phyloP scores from a whole-genome alignment of 805 yeast genomes.

The Wickerhamiella kazuoi region DNA sequence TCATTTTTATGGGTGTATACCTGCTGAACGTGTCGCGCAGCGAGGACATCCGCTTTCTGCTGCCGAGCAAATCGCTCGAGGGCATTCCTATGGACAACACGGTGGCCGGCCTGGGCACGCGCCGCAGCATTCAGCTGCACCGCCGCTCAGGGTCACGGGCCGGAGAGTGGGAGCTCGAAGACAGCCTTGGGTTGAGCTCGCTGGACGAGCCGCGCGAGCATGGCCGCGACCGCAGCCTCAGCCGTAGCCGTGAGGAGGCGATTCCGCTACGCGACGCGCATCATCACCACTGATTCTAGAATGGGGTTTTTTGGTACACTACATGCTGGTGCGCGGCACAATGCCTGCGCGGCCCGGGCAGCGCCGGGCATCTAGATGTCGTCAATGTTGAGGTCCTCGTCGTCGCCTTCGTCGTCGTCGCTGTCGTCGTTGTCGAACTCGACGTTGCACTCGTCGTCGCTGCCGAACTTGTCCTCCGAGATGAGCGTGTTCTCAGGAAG shows the following conservation, averaged over 20 bases:
- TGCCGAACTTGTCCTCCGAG: slow-evolving; percentile 93
- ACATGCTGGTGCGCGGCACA: too few species aligned
- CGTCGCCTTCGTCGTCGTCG: slow-evolving; percentile 41
- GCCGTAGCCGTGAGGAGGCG: neutral
- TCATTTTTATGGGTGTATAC: slow-evolving; percentile 77
- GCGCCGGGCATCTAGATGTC: slow-evolving; percentile 57
- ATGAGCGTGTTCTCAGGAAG: slow-evolving; percentile 93
- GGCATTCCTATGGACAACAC: slow-evolving; percentile 75
- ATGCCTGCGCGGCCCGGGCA: too few species aligned
- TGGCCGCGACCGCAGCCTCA: neutral
- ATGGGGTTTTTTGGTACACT: too few species aligned
- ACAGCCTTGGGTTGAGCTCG: slow-evolving; percentile 19
- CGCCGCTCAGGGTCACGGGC: slow-evolving; percentile 21
- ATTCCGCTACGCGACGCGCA: neutral
- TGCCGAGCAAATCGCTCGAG: slow-evolving; percentile 37
- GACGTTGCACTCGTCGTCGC: slow-evolving; percentile 93
- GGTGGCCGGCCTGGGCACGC: slow-evolving; percentile 55
- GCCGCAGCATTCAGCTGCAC: slow-evolving; percentile 55
- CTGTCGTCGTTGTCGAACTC: slow-evolving; percentile 92
- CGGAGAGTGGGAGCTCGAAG: slow-evolving; percentile 20
- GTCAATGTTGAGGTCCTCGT: slow-evolving; percentile 73
- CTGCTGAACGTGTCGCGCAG: slow-evolving; percentile 59
- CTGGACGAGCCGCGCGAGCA: slow-evolving; percentile 16
- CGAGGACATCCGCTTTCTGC: slow-evolving; percentile 17
- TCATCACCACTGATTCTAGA: too few species aligned